Evolutionary conservation across 345 rosid genomes (phyloP), one percentile per base, ranked within the genome.

Genomic region (Draba incana): DNA sequence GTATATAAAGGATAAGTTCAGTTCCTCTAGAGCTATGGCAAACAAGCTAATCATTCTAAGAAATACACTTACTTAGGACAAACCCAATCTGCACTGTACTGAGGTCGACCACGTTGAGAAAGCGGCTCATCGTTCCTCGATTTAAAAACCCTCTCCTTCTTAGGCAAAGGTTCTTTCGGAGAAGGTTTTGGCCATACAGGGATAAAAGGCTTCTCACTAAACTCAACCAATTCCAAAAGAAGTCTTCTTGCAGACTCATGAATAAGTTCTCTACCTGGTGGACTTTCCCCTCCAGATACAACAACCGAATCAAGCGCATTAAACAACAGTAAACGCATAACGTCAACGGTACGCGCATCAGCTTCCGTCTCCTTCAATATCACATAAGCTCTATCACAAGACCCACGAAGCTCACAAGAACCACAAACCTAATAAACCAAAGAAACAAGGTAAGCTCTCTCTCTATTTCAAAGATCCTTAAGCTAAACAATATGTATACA

Each of bases 311-410:
- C 96, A 64, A 92, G 78, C 4, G 96, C 93, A 74, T 85, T 80
- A 60, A 68, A 77, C 78, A 94, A 56, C 3, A 94, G 65, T 23
- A 89, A 58, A 16, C 95, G 89, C 75, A 91, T 85, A 30, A 94
- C 83, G 75, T 94, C 99, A 51, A 94, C 84, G 0, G 99, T 94
- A 1, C 96, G 85, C 43, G 96, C 88, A 74, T 77, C 81, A 57
- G 80, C 82, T 79, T 89, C 99, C 20, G 83, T 58, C 10, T 81
- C 88, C 75, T 90, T 86, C 1, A 89, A 72, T 45, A 82, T 77
- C 75, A 88, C 86, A 50, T 87, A 87, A 64, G 99, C 99, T 77
- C 88, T 86, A 69, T 94, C 99, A 81, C 99, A 94, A 8, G 95
- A 86, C 42, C 85, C 80, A 56, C 92, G 89, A 33, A 87, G 79